phyloP scores from a whole-genome alignment of 345 rosid genomes.

The Angophora floribunda region DNA sequence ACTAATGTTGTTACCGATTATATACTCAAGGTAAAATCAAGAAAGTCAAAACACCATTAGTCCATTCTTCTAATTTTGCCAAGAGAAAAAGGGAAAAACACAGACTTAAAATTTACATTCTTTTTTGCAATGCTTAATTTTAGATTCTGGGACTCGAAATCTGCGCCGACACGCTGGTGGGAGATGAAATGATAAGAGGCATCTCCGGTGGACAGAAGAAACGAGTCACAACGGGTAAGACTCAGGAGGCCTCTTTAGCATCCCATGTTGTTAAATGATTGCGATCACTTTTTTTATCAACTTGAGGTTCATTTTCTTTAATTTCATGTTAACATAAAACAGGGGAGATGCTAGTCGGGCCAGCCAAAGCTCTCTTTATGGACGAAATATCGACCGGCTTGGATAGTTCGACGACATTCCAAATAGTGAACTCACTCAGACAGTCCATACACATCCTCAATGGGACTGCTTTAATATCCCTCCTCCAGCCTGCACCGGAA shows the following conservation, averaged over 20 bases:
- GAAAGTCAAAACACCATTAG: neutral
- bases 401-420: slow-evolving; percentile 77
- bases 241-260: neutral
- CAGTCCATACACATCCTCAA: slow-evolving; percentile 47
- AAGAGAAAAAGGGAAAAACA: neutral
- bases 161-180: slow-evolving; percentile 52
- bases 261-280: neutral
- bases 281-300: neutral
- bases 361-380: slow-evolving; percentile 70
- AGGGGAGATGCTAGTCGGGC: slow-evolving; percentile 90
- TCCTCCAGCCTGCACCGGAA: slow-evolving; percentile 84
- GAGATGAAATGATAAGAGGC: slow-evolving; percentile 51
- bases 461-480: slow-evolving; percentile 72
- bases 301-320: neutral
- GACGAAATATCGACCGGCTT: slow-evolving; percentile 85
- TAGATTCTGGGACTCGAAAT: slow-evolving; percentile 55
- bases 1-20: slow-evolving; percentile 67
- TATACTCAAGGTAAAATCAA: slow-evolving; percentile 46
- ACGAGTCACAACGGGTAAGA: slow-evolving; percentile 39
- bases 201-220: slow-evolving; percentile 59
- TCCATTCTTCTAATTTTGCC: neutral
- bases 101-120: neutral
- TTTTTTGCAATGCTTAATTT: neutral
- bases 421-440: slow-evolving; percentile 63
- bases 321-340: neutral